Conservation (phyloP, 768 basidiomycete genomes). For the Leccinum pellstonianum region DNA sequence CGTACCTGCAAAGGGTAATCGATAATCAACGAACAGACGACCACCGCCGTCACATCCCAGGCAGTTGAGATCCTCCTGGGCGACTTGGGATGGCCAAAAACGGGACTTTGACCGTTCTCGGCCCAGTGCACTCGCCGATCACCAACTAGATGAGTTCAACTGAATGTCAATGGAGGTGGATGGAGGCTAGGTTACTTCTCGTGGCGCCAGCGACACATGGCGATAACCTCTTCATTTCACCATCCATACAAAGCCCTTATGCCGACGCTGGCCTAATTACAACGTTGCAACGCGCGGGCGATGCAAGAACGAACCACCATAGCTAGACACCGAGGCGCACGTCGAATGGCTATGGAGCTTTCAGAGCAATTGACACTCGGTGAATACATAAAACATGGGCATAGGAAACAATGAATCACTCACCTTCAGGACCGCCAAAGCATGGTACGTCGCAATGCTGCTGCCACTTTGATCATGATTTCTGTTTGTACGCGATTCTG, state of each 20-base stretch:
- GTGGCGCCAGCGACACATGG: background rate
- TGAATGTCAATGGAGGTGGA: constrained; percentile 1
- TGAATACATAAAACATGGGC: background rate
- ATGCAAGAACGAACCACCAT: background rate
- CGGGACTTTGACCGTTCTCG: background rate
- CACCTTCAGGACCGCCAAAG: background rate
- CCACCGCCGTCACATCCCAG: background rate
- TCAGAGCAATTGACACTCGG: background rate
- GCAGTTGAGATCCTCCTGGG: background rate
- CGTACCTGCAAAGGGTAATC: constrained; percentile 6
- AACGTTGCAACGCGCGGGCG: background rate
- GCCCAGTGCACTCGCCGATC: background rate
- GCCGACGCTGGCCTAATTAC: background rate
- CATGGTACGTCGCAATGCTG: background rate
- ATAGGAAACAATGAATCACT: background rate
- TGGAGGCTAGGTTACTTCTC: constrained; percentile 3
- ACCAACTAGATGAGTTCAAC: background rate
- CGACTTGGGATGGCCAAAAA: background rate
- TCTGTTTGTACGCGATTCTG: background rate
- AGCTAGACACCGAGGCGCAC: background rate
- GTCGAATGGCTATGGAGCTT: background rate
- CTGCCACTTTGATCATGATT: background rate
- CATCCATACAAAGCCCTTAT: background rate
- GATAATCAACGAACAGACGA: constrained; percentile 3
- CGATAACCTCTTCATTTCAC: constrained; percentile 1